These are phyloP conservation scores for Syncephalastrum contaminatum DNA, from an alignment of 371 early-diverging fungal genomes.

Conservation along the genomic window DNA sequence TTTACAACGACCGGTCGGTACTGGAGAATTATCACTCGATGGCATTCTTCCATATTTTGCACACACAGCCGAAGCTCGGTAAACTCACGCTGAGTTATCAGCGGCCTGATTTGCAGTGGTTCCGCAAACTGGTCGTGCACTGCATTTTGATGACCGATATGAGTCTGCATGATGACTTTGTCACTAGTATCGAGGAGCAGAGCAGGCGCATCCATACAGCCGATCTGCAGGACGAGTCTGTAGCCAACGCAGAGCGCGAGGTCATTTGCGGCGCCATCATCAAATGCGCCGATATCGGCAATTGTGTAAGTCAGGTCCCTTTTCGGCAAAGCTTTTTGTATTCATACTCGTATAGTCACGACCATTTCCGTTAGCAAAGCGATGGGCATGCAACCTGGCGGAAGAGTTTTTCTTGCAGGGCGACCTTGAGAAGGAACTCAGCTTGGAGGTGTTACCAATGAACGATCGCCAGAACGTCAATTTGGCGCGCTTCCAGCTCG, in stretches of 20 bases:
- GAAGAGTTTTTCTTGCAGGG: conserved; percentile 70
- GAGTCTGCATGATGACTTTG: conserved; percentile 80
- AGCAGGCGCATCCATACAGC: conserved; percentile 37
- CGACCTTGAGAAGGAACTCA: conserved; percentile 66
- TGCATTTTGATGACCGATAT: conserved; percentile 86
- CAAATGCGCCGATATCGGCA: conserved; percentile 87
- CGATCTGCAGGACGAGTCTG: conserved; percentile 19
- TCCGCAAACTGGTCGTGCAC: conserved; percentile 69
- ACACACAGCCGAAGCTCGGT: conserved; percentile 15
- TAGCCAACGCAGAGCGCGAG: conserved; percentile 32
- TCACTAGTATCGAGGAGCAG: conserved; percentile 65
- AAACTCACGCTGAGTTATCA: too few relatives aligned
- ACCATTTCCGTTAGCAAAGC: conserved; percentile 59
- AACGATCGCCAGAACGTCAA: conserved; percentile 40
- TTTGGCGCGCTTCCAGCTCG: conserved; percentile 40
- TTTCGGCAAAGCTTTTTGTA: not conserved
- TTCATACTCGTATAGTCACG: conserved; percentile 39
- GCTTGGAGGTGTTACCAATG: conserved; percentile 40
- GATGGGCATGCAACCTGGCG: conserved; percentile 58
- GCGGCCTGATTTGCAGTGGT: conserved; percentile 24
- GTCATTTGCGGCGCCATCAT: conserved; percentile 69
- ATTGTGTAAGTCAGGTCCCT: conserved; percentile 49
- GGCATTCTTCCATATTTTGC: conserved; percentile 81
- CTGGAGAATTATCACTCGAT: conserved; percentile 94
- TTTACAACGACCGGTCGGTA: conserved; percentile 93